Evolutionary conservation across 169 alveolate genomes (phyloP), one percentile per base, ranked within the genome.

Genomic region (Ophryocystis elektroscirrha): DNA sequence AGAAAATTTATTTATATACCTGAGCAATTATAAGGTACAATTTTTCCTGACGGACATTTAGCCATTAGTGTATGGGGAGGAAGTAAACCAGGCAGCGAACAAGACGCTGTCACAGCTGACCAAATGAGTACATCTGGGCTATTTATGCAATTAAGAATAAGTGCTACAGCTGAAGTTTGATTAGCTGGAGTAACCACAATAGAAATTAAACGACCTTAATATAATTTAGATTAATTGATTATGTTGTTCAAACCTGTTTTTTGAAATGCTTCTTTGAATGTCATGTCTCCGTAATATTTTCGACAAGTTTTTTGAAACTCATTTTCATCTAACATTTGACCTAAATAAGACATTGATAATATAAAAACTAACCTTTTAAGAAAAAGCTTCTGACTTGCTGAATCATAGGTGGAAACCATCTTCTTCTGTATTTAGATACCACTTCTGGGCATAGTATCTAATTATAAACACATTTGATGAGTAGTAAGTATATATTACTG

Each of bases 91-190:
- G 67, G 67, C 16, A 59, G 49, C n/a, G 67, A 53, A 28, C 67
- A 59, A n/a, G 67, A 59, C n/a, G 67, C 67, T 15, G 37, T 56
- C 38, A 59, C 67, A 18, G 67, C 61, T 38, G 63, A 38, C 67
- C 67, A 59, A 38, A 59, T 22, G 24, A 47, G 20, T n/a, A 59
- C 29, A 38, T 59, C 67, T 7, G 67, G 67, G 20, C 64, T 50
- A 5, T 52, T 59, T 4, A 59, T 49, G 45, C 56, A 50, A 26
- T 59, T 59, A n/a, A 46, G 35, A 16, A 59, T 56, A 12, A 59
- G 51, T n/a, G n/a, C n/a, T 18, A 55, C 36, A 26, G 51, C 67
- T 37, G 59, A 29, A 26, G 46, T 48, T 1, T 29, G 41, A 27
- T 49, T 51, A 22, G 67, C 56, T 24, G 67, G 67, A 5, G 58